These are phyloP conservation scores for Ilyonectria destructans DNA, from an alignment of 2,329 filamentous ascomycete genomes.

Conservation along the genomic window DNA sequence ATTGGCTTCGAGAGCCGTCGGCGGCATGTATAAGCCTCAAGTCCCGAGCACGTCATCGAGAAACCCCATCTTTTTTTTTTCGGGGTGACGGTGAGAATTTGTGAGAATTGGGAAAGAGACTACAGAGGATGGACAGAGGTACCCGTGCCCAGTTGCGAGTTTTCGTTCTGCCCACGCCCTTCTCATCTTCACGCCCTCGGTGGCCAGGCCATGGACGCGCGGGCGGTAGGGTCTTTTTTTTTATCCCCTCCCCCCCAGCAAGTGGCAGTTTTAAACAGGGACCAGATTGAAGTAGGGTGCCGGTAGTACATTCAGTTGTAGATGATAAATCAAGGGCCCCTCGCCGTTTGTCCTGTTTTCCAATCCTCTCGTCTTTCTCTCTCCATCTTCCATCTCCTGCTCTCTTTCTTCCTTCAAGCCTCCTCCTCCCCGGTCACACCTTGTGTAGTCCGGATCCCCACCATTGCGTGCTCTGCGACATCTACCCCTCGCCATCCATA, in stretches of 20 bases:
- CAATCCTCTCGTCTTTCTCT: conserved; percentile 1
- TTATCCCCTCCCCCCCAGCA: conserved; percentile 39
- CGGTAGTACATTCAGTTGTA: conserved; percentile 33
- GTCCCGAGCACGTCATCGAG: conserved; percentile 55
- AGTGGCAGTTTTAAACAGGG: conserved; percentile 35
- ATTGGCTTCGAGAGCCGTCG: conserved; percentile 49
- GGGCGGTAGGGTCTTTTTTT: conserved; percentile 35
- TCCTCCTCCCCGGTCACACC: conserved; percentile 32
- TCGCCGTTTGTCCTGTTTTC: conserved; percentile 30
- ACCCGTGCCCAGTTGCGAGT: conserved; percentile 6
- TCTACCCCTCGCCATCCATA: conserved; percentile 33
- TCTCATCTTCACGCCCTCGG: conserved; percentile 21
- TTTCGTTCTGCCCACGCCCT: conserved; percentile 32
- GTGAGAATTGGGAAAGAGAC: not conserved
- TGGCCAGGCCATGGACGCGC: conserved; percentile 39
- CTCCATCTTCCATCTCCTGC: conserved; percentile 21
- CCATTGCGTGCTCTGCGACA: conserved; percentile 54
- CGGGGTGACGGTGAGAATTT: conserved; percentile 26
- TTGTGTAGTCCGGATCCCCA: conserved; percentile 43
- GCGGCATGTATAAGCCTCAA: conserved; percentile 52
- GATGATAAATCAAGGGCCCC: conserved; percentile 43
- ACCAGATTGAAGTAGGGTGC: conserved; percentile 42
- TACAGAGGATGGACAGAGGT: conserved; percentile 6
- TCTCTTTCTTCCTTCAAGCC: conserved; percentile 25
- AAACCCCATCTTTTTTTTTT: conserved; percentile 48